Conservation (phyloP, 768 basidiomycete species). For the Artomyces pyxidatus region DNA sequence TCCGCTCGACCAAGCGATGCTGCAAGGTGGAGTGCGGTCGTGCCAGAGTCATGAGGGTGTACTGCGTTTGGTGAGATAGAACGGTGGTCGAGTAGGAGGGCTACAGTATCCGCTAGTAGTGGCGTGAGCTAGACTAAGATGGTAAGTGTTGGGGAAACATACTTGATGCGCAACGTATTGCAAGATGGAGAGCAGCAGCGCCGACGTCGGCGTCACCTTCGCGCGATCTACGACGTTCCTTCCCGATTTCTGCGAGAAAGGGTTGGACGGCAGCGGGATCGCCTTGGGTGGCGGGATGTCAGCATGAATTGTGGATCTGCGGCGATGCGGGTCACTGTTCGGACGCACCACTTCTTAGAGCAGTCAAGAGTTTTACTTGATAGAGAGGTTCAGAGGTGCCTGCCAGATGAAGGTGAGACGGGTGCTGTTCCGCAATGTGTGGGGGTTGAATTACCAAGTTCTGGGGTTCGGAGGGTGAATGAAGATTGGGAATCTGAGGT, state of each 20-base stretch:
- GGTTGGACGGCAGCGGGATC: conserved; percentile 77
- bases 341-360: conserved; percentile 31
- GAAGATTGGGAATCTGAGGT: neutral
- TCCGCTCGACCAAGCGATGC: conserved; percentile 67
- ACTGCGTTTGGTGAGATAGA: conserved; percentile 74
- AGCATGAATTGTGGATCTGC: neutral
- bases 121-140: neutral
- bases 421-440: neutral
- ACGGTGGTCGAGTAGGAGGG: conserved; percentile 60
- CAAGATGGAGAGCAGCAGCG: conserved; percentile 72
- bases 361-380: conserved; percentile 34
- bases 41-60: conserved; percentile 64
- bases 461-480: neutral
- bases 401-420: neutral
- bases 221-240: conserved; percentile 45
- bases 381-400: conserved; percentile 27
- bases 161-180: conserved; percentile 76
- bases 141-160: conserved; percentile 19
- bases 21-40: conserved; percentile 67
- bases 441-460: neutral
- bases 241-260: conserved; percentile 68
- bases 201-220: conserved; percentile 53
- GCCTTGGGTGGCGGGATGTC: conserved; percentile 31
- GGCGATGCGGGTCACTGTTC: neutral
- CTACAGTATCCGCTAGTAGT: conserved; percentile 58